These are phyloP conservation scores for cucumber (Cucumis sativus) DNA, from an alignment of 306 rosid genomes.

Conservation along the genomic window DNA sequence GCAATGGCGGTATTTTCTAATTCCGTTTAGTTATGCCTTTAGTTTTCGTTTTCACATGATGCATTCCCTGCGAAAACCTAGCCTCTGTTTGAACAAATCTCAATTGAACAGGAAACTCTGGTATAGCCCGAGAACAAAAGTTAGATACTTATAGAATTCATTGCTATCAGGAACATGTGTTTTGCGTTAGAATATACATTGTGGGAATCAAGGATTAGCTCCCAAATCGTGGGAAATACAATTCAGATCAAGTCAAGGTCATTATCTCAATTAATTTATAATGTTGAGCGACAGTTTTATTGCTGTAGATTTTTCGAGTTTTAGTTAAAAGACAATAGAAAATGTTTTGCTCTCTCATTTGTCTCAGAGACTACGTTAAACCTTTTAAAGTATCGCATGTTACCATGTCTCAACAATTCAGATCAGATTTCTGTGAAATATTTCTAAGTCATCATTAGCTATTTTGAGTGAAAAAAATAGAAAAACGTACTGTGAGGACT, in stretches of 20 bases:
- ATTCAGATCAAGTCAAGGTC: neutral
- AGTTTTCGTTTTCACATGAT: neutral
- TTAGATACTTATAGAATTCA: neutral
- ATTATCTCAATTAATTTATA: neutral
- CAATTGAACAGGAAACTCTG: neutral
- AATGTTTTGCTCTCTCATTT: neutral
- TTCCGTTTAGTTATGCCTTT: neutral
- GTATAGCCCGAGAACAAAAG: neutral
- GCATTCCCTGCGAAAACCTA: neutral
- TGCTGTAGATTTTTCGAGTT: neutral
- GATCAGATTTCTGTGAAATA: neutral
- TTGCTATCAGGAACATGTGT: neutral
- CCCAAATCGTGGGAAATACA: neutral
- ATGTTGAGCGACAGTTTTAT: neutral
- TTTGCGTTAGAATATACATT: neutral
- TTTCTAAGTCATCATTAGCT: neutral
- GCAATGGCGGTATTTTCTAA: slow-evolving; percentile 70
- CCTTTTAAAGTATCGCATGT: neutral
- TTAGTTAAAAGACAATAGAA: neutral
- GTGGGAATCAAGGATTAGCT: neutral
- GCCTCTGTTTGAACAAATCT: neutral
- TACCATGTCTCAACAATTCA: neutral
- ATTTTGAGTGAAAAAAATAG: neutral
- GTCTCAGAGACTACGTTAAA: neutral
- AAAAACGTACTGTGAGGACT: neutral